These are phyloP conservation scores for Ogataea chonburiensis DNA, from an alignment of 805 yeast genomes.

Conservation along the genomic window DNA sequence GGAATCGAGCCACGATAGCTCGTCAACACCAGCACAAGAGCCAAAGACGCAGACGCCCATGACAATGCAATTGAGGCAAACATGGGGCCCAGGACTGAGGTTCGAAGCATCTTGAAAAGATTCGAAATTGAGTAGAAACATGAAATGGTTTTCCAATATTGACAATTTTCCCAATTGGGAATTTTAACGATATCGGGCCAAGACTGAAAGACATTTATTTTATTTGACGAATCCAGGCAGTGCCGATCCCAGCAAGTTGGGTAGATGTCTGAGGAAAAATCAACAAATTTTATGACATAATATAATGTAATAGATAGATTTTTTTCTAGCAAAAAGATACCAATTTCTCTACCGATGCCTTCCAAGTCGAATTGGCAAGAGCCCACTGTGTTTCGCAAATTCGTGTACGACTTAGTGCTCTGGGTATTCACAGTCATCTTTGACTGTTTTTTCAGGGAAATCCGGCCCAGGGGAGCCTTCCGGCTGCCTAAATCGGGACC, in stretches of 20 bases:
- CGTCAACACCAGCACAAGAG: slow-evolving; percentile 10
- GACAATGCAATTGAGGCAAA: slow-evolving; percentile 12
- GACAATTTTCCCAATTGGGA: slow-evolving; percentile 9
- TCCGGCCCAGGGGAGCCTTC: slow-evolving; percentile 69
- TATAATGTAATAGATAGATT: slow-evolving; percentile 1
- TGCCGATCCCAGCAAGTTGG: too few species aligned
- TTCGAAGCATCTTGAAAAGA: slow-evolving; percentile 4
- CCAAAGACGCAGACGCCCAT: slow-evolving; percentile 15
- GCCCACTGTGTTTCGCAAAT: slow-evolving; percentile 38
- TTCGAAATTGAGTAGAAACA: slow-evolving; percentile 2
- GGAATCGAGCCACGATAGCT: slow-evolving; percentile 6
- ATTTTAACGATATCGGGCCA: background rate
- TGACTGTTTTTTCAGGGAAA: slow-evolving; percentile 72
- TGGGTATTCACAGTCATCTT: slow-evolving; percentile 46
- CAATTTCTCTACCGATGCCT: slow-evolving; percentile 2
- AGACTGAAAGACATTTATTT: background rate
- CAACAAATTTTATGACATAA: background rate
- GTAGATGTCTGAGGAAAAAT: background rate
- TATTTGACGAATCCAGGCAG: slow-evolving; percentile 1
- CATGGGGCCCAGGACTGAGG: slow-evolving; percentile 5
- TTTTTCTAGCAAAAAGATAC: slow-evolving; percentile 6
- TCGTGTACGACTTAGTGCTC: slow-evolving; percentile 50
- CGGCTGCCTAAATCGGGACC: slow-evolving; percentile 61
- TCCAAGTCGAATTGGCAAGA: slow-evolving; percentile 31
- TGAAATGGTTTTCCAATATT: slow-evolving; percentile 8